Conservation (phyloP, 169 alveolate species). For the Toxoplasma gondii region DNA sequence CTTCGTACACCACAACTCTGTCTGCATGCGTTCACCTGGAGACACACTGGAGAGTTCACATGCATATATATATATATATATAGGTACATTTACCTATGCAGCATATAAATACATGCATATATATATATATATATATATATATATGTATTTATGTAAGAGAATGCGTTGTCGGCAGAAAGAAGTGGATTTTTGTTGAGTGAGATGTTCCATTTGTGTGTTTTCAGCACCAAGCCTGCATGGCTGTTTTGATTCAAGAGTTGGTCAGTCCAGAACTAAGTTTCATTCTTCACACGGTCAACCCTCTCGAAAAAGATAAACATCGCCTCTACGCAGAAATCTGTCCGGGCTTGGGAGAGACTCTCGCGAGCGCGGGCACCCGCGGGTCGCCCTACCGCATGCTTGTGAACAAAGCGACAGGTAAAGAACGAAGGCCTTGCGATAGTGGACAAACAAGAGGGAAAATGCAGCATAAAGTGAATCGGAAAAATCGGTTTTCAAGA, state of each 20-base stretch:
- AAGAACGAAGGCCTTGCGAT: not conserved
- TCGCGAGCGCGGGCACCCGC: constrained; percentile 47
- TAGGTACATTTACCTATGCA: not conserved
- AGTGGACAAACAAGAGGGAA: not conserved
- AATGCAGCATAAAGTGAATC: not conserved
- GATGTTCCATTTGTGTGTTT: not conserved
- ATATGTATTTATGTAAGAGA: not conserved
- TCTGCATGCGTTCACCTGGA: no score
- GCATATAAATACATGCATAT: not conserved
- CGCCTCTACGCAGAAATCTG: constrained; percentile 44
- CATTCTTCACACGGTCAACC: constrained; percentile 45
- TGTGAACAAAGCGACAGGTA: constrained; percentile 48
- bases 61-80: not conserved
- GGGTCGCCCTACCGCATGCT: constrained; percentile 45
- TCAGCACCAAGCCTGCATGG: constrained; percentile 58
- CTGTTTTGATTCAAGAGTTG: constrained; percentile 38
- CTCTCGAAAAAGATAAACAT: not conserved
- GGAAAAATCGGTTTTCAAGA: not conserved
- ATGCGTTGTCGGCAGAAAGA: not conserved
- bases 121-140: not conserved
- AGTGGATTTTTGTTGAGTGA: not conserved
- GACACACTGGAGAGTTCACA: not conserved
- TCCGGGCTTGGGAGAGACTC: constrained; percentile 49
- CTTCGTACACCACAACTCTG: no score
- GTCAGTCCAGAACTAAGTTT: constrained; percentile 28